phyloP scores from a whole-genome alignment of 2,329 filamentous ascomycete genomes.

The Ophiostoma sp. region DNA sequence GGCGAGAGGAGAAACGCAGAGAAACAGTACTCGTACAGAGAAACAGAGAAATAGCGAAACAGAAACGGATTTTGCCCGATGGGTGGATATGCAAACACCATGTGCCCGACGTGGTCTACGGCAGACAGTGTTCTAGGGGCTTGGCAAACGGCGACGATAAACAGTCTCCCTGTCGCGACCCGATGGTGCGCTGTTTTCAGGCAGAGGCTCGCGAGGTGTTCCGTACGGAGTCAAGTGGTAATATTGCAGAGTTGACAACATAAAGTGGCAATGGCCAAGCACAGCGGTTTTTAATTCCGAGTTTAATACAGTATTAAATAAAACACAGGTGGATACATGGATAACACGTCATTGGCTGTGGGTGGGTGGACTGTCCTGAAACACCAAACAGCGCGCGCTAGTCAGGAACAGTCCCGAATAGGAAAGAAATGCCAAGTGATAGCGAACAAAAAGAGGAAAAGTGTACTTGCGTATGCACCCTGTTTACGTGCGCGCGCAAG shows the following conservation, averaged over 20 bases:
- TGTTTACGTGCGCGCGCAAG: neutral
- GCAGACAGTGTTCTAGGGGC: conserved; percentile 3
- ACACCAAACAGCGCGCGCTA: conserved; percentile 11
- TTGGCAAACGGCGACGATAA: conserved; percentile 7
- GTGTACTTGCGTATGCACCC: neutral
- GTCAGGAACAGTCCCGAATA: conserved; percentile 3
- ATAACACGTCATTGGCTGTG: conserved; percentile 13
- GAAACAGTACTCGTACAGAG: too few species aligned
- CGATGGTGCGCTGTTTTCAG: neutral
- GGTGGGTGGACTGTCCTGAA: neutral
- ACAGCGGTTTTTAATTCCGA: neutral
- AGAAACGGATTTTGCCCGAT: conserved; percentile 7
- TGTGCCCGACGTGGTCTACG: conserved; percentile 5
- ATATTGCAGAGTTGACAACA: neutral
- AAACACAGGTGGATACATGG: neutral
- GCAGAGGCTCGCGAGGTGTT: neutral
- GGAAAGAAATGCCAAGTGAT: conserved; percentile 6
- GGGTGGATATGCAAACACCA: neutral
- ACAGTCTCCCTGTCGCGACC: neutral
- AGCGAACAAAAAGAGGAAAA: neutral
- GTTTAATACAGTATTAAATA: neutral
- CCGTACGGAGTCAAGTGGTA: too few species aligned
- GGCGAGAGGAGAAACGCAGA: too few species aligned
- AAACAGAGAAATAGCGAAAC: too few species aligned
- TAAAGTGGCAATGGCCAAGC: neutral